These are phyloP conservation scores for Pyrenopolyporus hunteri DNA, from an alignment of 495 filamentous ascomycete species.

Conservation along the genomic window DNA sequence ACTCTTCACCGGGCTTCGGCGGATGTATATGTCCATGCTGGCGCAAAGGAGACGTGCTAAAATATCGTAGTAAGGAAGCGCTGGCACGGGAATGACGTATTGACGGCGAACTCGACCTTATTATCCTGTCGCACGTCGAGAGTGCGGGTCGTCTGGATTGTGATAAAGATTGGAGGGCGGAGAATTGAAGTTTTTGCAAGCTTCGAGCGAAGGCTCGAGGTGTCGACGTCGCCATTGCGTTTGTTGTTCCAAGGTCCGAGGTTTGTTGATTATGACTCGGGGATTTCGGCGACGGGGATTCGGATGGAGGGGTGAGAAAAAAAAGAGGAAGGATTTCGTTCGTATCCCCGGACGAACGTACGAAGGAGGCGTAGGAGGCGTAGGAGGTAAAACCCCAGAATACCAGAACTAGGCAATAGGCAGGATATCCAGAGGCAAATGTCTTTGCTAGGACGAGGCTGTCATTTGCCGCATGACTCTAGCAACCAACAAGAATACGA, in stretches of 20 bases:
- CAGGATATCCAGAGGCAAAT: not conserved
- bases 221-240: conserved; percentile 31
- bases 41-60: conserved; percentile 66
- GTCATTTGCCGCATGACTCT: conserved; percentile 23
- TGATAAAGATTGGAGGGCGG: conserved; percentile 7
- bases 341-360: too few relatives aligned
- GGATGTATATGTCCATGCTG: conserved; percentile 80
- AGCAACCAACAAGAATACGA: conserved; percentile 13
- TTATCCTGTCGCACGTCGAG: conserved; percentile 12
- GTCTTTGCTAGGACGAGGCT: conserved; percentile 2
- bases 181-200: conserved; percentile 14
- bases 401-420: not conserved
- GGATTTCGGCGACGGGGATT: conserved; percentile 14
- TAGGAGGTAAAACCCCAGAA: not conserved
- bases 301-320: too few relatives aligned
- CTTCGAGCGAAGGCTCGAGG: conserved; percentile 25
- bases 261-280: conserved; percentile 12
- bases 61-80: conserved; percentile 53
- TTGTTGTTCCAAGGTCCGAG: conserved; percentile 1
- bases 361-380: not conserved
- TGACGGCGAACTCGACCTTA: conserved; percentile 16
- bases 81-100: conserved; percentile 12
- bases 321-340: not conserved
- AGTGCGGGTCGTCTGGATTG: conserved; percentile 9
- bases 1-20: conserved; percentile 96